These are phyloP conservation scores for Leishmania mexicana DNA, from an alignment of 208 protist species.

Conservation along the genomic window DNA sequence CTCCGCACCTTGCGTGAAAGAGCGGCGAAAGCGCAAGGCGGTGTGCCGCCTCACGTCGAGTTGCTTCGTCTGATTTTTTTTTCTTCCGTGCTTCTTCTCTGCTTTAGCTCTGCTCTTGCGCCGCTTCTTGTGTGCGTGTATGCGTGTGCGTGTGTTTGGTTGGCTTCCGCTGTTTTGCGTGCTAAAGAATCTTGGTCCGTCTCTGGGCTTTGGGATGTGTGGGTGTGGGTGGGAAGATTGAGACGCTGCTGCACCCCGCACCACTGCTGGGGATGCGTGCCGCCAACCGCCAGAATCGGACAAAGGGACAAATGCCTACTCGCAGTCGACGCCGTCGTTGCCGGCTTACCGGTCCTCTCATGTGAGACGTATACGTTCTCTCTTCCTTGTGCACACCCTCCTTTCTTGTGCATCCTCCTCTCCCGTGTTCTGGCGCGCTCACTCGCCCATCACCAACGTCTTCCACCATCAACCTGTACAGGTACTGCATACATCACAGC, in stretches of 20 bases:
- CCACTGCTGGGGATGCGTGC: too few species aligned
- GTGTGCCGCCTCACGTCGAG: too few species aligned
- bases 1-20: too few species aligned
- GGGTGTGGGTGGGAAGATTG: background rate
- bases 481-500: background rate
- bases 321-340: background rate
- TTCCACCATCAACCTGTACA: background rate
- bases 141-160: conserved; percentile 1
- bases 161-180: too few species aligned
- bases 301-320: background rate
- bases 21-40: too few species aligned
- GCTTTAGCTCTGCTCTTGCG: background rate
- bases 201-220: background rate
- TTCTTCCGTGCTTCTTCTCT: background rate
- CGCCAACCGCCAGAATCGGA: background rate
- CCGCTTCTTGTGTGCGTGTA: background rate
- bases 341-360: background rate
- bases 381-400: background rate
- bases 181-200: background rate
- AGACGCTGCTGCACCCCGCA: too few species aligned
- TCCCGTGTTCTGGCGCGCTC: background rate
- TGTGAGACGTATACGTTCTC: background rate
- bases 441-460: background rate
- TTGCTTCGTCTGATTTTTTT: background rate
- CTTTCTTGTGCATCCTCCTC: background rate